These are phyloP conservation scores for Boletus subparvulus DNA, from an alignment of 768 basidiomycete species.

Conservation along the genomic window DNA sequence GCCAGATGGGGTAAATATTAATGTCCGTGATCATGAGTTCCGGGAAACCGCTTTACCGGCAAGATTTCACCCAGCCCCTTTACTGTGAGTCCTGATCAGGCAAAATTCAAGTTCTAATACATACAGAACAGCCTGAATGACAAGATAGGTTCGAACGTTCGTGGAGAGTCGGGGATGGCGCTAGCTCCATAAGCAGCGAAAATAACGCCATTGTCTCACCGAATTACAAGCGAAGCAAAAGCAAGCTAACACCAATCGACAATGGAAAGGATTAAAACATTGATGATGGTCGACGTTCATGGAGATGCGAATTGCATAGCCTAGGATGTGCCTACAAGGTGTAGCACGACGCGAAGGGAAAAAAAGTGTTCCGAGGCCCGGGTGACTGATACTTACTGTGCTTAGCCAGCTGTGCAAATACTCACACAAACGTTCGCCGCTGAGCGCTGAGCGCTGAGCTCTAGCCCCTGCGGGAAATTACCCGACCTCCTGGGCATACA, in stretches of 20 bases:
- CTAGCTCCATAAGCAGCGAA: not conserved
- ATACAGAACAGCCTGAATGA: not conserved
- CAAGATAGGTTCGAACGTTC: slow-evolving; percentile 1
- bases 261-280: not conserved
- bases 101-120: not conserved
- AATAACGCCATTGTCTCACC: not conserved
- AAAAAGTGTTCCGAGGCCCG: not conserved
- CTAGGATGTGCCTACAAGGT: not conserved
- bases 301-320: too few relatives aligned
- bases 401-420: not conserved
- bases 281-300: not conserved
- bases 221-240: not conserved
- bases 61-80: too few relatives aligned
- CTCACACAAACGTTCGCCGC: not conserved
- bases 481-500: not conserved
- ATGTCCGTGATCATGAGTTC: not conserved
- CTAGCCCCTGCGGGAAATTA: not conserved
- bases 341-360: not conserved
- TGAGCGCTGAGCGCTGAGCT: too few relatives aligned
- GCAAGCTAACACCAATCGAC: not conserved
- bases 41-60: not conserved
- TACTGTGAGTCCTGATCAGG: not conserved
- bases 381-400: too few relatives aligned
- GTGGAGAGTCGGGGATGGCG: not conserved
- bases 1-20: not conserved